These are phyloP conservation scores for Alisma plantagoaquatica DNA, from an alignment of 106 monocot species.

Conservation along the genomic window DNA sequence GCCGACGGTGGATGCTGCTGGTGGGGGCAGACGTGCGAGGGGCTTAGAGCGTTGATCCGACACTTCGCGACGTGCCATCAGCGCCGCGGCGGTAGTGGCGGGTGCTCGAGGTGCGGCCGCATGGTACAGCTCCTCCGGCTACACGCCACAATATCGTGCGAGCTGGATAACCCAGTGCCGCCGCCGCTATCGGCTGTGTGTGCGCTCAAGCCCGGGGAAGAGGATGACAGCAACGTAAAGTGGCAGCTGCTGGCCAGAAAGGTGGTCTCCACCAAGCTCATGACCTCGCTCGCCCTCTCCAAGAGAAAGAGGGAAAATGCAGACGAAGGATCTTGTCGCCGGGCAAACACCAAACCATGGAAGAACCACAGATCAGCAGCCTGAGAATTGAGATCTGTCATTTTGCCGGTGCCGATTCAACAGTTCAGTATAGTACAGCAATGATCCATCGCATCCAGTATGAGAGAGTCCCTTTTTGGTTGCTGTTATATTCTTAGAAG, in stretches of 20 bases:
- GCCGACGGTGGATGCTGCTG: conserved; percentile 17
- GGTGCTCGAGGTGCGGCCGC: conserved; percentile 35
- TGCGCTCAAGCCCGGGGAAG: conserved; percentile 44
- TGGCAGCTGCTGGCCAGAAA: conserved; percentile 58
- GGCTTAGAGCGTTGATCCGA: conserved; percentile 44
- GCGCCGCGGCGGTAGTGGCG: conserved; percentile 2
- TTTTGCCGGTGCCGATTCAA: too few species aligned
- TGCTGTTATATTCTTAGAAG: too few species aligned
- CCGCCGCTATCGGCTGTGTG: conserved; percentile 50
- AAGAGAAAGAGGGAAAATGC: conserved; percentile 29
- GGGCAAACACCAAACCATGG: too few species aligned
- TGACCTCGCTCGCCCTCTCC: conserved; percentile 29
- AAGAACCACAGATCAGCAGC: too few species aligned
- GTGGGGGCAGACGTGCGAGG: conserved; percentile 22
- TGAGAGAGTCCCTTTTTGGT: too few species aligned
- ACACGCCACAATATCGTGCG: conserved; percentile 40
- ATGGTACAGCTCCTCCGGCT: conserved; percentile 79
- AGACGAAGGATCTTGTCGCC: too few species aligned
- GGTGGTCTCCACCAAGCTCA: conserved; percentile 33
- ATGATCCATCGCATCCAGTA: too few species aligned
- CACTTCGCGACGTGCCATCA: conserved; percentile 43
- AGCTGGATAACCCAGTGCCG: too few species aligned
- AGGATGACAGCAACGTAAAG: conserved; percentile 28
- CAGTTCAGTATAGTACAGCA: too few species aligned
- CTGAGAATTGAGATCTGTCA: too few species aligned